These are phyloP conservation scores for Prunus armeniaca DNA, from an alignment of 306 rosid genomes.

Conservation along the genomic window DNA sequence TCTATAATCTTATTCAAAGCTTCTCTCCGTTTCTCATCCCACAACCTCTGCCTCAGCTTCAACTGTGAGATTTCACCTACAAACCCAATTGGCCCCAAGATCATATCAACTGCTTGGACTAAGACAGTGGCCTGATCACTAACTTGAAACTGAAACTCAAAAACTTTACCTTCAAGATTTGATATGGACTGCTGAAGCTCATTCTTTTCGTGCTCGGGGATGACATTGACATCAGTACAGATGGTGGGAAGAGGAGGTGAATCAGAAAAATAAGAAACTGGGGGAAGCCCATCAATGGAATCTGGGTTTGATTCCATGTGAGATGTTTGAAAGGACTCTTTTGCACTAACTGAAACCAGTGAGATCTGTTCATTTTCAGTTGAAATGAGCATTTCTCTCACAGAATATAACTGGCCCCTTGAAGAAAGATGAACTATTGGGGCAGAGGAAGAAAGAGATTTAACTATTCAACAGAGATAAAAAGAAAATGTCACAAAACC, in stretches of 20 bases:
- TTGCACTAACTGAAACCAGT: constrained; percentile 35
- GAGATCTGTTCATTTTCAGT: constrained; percentile 51
- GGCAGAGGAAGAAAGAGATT: not conserved
- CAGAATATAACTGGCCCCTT: constrained; percentile 12
- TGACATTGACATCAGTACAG: constrained; percentile 73
- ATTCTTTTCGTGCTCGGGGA: constrained; percentile 66
- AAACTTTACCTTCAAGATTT: constrained; percentile 58
- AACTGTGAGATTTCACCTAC: constrained; percentile 68
- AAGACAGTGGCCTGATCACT: not conserved
- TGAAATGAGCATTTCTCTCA: constrained; percentile 49
- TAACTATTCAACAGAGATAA: not conserved
- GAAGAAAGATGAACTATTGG: not conserved
- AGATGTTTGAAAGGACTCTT: constrained; percentile 40
- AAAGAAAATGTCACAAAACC: not conserved
- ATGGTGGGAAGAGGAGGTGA: constrained; percentile 43
- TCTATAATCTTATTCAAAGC: constrained; percentile 82
- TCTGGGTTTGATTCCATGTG: constrained; percentile 51
- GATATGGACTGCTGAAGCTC: constrained; percentile 50
- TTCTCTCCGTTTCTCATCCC: constrained; percentile 61
- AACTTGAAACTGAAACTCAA: not conserved
- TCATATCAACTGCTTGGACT: not conserved
- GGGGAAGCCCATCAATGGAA: constrained; percentile 42
- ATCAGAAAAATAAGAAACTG: constrained; percentile 20
- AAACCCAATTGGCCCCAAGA: constrained; percentile 22
- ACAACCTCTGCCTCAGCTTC: constrained; percentile 45